Conservation (phyloP, 2,329 filamentous ascomycete species). For the Diaporthe nobilis region DNA sequence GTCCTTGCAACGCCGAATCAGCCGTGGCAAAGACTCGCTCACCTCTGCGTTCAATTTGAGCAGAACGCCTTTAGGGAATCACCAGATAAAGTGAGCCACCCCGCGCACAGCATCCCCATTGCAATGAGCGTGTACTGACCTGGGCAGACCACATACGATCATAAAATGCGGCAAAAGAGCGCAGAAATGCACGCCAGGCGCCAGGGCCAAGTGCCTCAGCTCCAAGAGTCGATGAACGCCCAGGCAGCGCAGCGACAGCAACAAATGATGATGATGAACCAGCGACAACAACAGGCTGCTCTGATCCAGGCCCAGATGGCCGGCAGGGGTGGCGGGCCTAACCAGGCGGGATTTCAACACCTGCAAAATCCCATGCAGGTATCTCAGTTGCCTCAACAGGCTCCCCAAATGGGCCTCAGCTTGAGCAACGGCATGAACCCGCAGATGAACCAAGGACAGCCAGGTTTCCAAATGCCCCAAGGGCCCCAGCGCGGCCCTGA, state of each 20-base stretch:
- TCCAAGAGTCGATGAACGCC: constrained; percentile 64
- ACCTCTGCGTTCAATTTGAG: constrained; percentile 62
- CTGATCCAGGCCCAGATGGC: constrained; percentile 65
- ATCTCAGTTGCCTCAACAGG: constrained; percentile 65
- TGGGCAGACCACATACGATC: constrained; percentile 64
- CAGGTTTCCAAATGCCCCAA: constrained; percentile 54
- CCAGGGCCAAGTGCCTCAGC: constrained; percentile 62
- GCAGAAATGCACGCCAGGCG: constrained; percentile 66
- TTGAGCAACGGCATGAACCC: constrained; percentile 58
- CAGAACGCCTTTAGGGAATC: constrained; percentile 62
- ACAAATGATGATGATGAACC: constrained; percentile 40
- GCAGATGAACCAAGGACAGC: constrained; percentile 60
- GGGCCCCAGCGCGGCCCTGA: constrained; percentile 54
- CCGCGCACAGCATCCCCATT: neutral
- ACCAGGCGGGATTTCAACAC: constrained; percentile 69
- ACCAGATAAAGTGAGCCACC: constrained; percentile 62
- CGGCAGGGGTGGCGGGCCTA: constrained; percentile 61
- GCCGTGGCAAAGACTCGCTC: constrained; percentile 58
- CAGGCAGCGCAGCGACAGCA: constrained; percentile 45
- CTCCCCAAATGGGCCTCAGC: constrained; percentile 55
- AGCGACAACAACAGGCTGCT: constrained; percentile 53
- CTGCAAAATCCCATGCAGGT: constrained; percentile 72
- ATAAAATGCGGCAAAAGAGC: constrained; percentile 60
- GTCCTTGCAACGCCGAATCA: constrained; percentile 59
- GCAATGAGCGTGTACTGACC: constrained; percentile 43